A percentile compares a stretch with the other conserved stretches of the same genome.
Conservation (phyloP, 345 rosid species). For the Lumnitzera racemosa region DNA sequence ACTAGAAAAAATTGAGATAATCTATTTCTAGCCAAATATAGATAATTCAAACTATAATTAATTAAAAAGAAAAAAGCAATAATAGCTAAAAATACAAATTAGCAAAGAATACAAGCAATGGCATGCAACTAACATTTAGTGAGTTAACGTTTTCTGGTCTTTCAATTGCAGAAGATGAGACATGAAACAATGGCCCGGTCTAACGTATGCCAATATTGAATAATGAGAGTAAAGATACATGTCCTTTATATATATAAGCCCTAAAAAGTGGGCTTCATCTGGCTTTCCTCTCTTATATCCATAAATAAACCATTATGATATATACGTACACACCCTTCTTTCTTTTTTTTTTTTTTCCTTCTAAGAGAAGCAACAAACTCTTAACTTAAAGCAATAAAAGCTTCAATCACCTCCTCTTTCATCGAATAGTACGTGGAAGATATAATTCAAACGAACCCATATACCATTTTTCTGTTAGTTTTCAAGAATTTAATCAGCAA, state of each 20-base stretch:
- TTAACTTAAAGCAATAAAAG: constrained; percentile 1
- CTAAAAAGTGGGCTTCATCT: constrained; percentile 2
- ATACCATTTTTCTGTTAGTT: constrained; percentile 11
- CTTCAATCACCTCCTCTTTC: constrained; percentile 6
- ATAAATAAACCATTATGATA: not conserved
- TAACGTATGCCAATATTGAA: not conserved
- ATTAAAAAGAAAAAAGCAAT: no score
- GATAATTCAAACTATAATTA: no score
- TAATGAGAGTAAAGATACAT: constrained; percentile 1
- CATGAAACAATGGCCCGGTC: no score
- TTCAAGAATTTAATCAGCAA: constrained; percentile 13
- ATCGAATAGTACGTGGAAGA: not conserved
- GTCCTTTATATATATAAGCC: not conserved
- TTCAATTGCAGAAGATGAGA: not conserved
- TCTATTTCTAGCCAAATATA: no score
- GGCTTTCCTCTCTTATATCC: not conserved
- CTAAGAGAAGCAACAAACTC: not conserved
- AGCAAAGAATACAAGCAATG: no score
- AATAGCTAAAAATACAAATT: no score
- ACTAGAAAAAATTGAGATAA: no score
- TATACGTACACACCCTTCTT: not conserved
- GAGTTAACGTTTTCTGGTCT: no score
- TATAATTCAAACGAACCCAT: constrained; percentile 4
- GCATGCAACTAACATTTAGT: no score
- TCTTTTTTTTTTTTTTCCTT: not conserved